phyloP scores from a whole-genome alignment of 2,329 filamentous ascomycete species.

The Diaporthe australafricana region DNA sequence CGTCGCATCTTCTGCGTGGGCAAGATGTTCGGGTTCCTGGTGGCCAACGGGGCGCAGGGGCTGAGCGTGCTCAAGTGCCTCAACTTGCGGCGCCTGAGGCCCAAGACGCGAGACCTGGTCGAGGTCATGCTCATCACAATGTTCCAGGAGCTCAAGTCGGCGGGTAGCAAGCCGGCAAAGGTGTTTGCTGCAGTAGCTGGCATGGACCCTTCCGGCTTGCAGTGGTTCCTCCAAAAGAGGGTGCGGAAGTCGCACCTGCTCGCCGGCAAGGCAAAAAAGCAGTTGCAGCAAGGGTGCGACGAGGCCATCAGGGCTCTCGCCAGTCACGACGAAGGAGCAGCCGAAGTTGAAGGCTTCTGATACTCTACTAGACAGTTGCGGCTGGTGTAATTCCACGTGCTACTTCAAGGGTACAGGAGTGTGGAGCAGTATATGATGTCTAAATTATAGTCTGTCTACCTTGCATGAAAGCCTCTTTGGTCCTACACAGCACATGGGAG shows the following conservation, averaged over 20 bases:
- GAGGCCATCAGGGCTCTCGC: conserved; percentile 53
- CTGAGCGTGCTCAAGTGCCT: conserved; percentile 73
- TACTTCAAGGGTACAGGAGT: no score
- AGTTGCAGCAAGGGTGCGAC: conserved; percentile 62
- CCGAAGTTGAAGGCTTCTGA: no score
- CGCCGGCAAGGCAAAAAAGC: conserved; percentile 58
- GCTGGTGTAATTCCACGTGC: no score
- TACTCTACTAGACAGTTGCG: no score
- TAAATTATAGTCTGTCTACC: no score
- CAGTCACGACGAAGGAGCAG: conserved; percentile 39
- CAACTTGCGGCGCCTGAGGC: conserved; percentile 81
- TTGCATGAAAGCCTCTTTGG: no score
- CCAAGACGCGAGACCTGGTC: conserved; percentile 81
- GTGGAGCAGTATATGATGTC: no score
- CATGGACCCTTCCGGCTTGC: conserved; percentile 77
- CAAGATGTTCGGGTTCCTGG: conserved; percentile 64
- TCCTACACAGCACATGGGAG: no score
- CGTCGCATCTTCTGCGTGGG: conserved; percentile 64
- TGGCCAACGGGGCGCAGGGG: conserved; percentile 58
- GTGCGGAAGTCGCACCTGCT: conserved; percentile 73
- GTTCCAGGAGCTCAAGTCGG: conserved; percentile 67
- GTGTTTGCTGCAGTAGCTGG: conserved; percentile 75
- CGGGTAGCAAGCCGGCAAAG: conserved; percentile 61
- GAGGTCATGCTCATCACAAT: conserved; percentile 84
- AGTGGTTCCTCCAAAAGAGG: conserved; percentile 83